phyloP scores from a whole-genome alignment of 495 filamentous ascomycete species.

The Penicillium lividum region DNA sequence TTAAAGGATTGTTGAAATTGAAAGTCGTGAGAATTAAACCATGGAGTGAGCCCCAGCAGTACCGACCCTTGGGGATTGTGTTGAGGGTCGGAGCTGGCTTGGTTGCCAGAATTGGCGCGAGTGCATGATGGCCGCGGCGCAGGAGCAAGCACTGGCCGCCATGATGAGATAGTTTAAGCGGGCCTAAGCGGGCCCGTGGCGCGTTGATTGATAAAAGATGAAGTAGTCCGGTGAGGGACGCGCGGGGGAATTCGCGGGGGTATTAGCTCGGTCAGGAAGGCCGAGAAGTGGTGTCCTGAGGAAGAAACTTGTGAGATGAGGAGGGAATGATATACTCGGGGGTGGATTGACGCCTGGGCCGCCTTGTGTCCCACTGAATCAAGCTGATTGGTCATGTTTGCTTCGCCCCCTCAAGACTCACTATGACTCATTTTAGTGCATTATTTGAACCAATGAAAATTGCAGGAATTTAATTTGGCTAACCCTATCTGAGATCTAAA shows the following conservation, averaged over 20 bases:
- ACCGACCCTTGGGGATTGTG: conserved; percentile 20
- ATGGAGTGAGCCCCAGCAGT: conserved; percentile 14
- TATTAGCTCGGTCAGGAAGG: conserved; percentile 18
- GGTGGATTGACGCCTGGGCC: conserved; percentile 7
- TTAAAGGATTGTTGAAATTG: conserved; percentile 16
- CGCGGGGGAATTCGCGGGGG: conserved; percentile 2
- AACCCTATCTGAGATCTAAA: conserved; percentile 2
- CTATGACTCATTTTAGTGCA: conserved; percentile 36
- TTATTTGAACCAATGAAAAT: conserved; percentile 14
- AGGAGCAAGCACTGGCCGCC: conserved; percentile 23
- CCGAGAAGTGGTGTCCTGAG: conserved; percentile 29
- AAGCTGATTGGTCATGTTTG: conserved; percentile 18
- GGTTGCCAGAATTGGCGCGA: conserved; percentile 24
- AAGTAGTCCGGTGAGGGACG: background rate
- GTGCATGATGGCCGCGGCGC: conserved; percentile 26
- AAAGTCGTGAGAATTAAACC: conserved; percentile 16
- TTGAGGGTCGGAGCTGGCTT: conserved; percentile 13
- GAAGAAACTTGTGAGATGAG: conserved; percentile 18
- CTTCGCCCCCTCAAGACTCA: conserved; percentile 22
- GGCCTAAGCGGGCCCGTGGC: conserved; percentile 34
- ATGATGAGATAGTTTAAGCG: conserved; percentile 31
- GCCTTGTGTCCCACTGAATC: background rate
- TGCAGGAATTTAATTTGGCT: background rate
- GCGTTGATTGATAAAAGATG: conserved; percentile 6
- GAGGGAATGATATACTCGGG: conserved; percentile 14